Base-by-base conservation (phyloP, 768 basidiomycete species). In the Amanita exitialis region DNA sequence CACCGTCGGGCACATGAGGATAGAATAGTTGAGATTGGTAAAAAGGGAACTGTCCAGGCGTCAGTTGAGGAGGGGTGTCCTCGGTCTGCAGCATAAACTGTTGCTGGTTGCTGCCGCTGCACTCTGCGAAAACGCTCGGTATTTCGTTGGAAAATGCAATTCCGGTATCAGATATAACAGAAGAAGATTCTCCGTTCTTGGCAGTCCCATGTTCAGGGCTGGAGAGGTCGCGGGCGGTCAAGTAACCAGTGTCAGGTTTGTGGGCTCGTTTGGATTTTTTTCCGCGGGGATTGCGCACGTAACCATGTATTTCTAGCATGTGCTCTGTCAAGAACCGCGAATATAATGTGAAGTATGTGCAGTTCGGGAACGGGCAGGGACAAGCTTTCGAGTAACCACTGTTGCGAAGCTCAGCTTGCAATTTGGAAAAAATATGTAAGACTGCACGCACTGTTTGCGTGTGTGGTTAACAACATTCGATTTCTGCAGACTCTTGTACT, bases 401-500 rank as follows among this genome's bases (percentile, higher is more conserved):
- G 37, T 38, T 38, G 16, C 7, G 25, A 25, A 44, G 13, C 2
- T 44, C 2, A 44, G 42, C 21, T 27, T n/a, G 25, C 37, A 16
- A 38, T 16, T 16, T 16, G n/a, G 13, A 25, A 44, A 25, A 25
- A 23, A n/a, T 13, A 23, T n/a, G 9, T 3, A 21, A 20, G 13
- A 13, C 6, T 23, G n/a, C 42, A 44, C 42, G 5, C 28, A 44
- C 25, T 44, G 42, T 27, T 15, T 44, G 7, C 21, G 13, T n/a
- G 21, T 28, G 15, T 44, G 42, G 13, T 27, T 44, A 15, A 13
- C 42, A 5, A 46, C 30, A 28, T 49, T 49, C 6, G 48, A 49
- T 28, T 41, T 49, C 36, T 49, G 48, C 5, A 49, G 28, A 10
- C 5, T 28, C 48, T 39, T 49, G 28, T 41, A 49, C 7, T n/a